Evolutionary conservation across 371 early-diverging fungal species (phyloP).

Genomic region (Smittium culicis): DNA sequence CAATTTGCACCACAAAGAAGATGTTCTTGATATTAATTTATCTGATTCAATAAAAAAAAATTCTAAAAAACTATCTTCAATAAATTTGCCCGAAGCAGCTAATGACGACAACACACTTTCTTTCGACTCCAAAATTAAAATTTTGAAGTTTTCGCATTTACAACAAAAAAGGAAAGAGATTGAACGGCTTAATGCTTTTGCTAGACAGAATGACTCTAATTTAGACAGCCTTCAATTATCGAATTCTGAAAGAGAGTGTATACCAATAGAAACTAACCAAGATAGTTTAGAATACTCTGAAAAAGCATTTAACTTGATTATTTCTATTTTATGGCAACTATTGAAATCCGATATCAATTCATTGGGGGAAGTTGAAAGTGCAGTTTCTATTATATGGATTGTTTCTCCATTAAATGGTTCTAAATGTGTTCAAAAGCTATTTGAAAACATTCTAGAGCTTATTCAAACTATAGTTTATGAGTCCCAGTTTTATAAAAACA

Average conservation of each 20-base stretch:
- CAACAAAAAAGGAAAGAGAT: not conserved
- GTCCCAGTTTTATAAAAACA: not conserved
- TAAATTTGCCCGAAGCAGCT: not conserved
- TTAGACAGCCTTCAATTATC: not conserved
- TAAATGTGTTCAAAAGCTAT: constrained; percentile 12
- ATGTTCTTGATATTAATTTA: not conserved
- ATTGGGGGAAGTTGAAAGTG: constrained; percentile 13
- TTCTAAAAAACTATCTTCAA: not conserved
- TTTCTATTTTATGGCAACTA: constrained; percentile 9
- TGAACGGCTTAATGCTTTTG: not conserved
- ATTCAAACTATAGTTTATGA: not conserved
- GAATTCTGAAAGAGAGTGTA: too few relatives aligned
- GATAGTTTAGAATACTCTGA: constrained; percentile 13
- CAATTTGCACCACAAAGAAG: constrained; percentile 5
- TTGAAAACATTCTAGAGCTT: constrained; percentile 12
- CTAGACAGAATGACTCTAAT: not conserved
- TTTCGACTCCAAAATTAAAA: not conserved
- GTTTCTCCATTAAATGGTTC: constrained; percentile 20
- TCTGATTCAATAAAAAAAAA: not conserved
- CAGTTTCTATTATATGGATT: constrained; percentile 19
- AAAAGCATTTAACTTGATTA: constrained; percentile 11
- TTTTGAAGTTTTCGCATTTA: not conserved
- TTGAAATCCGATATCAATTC: constrained; percentile 10
- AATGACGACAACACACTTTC: not conserved
- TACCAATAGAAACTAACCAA: not conserved